Evolutionary conservation across 1,139 yeast species (phyloP).

Genomic region (Blastobotrys malaysiensis): DNA sequence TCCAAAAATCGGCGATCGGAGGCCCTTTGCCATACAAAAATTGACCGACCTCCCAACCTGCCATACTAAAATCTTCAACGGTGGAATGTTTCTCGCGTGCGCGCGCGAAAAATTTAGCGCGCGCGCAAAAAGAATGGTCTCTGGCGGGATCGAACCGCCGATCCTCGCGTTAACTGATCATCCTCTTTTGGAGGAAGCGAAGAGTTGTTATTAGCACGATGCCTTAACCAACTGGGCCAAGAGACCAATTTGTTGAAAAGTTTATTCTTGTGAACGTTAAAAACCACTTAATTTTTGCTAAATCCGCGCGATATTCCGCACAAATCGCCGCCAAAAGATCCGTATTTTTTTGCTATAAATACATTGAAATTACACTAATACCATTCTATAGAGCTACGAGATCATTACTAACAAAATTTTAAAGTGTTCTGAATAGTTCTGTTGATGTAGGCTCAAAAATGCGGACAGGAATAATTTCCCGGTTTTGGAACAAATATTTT

Average conservation of each 20-base stretch:
- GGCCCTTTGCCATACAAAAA: too few species aligned
- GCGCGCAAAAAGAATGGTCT: neutral
- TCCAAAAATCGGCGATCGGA: too few species aligned
- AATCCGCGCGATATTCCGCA: neutral
- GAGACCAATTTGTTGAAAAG: neutral
- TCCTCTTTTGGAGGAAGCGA: neutral
- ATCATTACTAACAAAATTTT: neutral
- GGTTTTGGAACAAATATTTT: too few species aligned
- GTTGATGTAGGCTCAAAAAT: too few species aligned
- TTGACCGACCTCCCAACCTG: too few species aligned
- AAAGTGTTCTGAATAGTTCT: too few species aligned
- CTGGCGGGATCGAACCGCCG: neutral
- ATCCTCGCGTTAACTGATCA: neutral
- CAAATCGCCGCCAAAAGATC: neutral
- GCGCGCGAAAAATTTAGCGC: too few species aligned
- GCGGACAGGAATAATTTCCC: too few species aligned
- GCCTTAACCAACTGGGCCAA: neutral
- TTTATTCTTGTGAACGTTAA: too few species aligned
- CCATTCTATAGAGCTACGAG: neutral
- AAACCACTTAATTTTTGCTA: neutral
- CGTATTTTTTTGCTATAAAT: neutral
- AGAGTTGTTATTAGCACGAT: neutral
- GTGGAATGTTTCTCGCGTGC: too few species aligned
- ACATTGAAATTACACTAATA: too few species aligned
- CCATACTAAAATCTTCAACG: too few species aligned